Base-by-base conservation (phyloP, 257 asterid genomes). In the Ajuga chamaepitys region DNA sequence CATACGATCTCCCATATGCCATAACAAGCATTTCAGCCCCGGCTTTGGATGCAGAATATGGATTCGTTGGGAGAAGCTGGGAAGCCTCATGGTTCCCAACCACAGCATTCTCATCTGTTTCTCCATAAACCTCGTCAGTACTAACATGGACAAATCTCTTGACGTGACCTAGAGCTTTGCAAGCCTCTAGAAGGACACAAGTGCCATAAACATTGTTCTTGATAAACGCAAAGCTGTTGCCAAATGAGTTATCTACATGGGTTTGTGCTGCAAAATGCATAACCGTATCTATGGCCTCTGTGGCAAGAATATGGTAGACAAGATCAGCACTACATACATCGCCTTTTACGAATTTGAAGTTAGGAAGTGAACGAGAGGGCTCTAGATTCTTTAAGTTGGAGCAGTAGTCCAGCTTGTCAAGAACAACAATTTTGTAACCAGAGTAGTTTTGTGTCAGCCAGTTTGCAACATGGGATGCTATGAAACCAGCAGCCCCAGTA, bases 81-180 rank as follows among this genome's bases (percentile, higher is more conserved):
- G 82, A 80, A 4, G 78, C 77, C 68, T 80, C 85, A 21, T 71
- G 76, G 53, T 74, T 80, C 11, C 85, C 85, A 2, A 77, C 72
- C 0, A 60, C 66, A n/a, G 86, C 81, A 13, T 75, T 68, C 71
- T 81, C 83, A 26, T 81, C 81, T 0, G 86, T 81, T 65, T 81
- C 86, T 7, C 86, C 86, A 60, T 81, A 81, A 17, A 81, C 86
- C 70, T 80, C 85, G 22, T 80, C 85, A 1, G 85, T 80, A 64
- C 85, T 80, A n/a, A 80, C 78, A 48, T 77, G 86, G 70, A 81
- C 51, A 35, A 81, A 77, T 56, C 83, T 77, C 74, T 59, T 68
- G 20, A 81, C 53, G n/a, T 40, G 67, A n/a, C 77, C 70, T 2
- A 63, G 56, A 56, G 68, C 73, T 62, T 75, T 79, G 77, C 84